phyloP scores from a whole-genome alignment of 2,329 filamentous ascomycete species.

The Xylariaceae sp. region DNA sequence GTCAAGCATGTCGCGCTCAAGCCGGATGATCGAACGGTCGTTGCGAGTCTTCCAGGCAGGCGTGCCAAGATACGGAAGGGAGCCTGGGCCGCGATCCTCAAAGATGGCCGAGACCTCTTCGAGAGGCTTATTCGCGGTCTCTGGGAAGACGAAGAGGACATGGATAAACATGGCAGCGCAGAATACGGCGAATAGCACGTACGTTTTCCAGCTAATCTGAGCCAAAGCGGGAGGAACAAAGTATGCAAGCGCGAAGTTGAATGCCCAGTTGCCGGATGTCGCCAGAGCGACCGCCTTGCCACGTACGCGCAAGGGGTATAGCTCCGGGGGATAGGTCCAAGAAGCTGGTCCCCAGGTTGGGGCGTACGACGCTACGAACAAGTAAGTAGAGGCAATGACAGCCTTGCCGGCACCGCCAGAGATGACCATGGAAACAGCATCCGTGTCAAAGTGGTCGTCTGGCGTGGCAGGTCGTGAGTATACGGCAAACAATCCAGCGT shows the following conservation, averaged over 20 bases:
- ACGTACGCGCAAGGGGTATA: constrained; percentile 42
- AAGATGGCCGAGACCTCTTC: constrained; percentile 51
- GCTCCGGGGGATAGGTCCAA: constrained; percentile 44
- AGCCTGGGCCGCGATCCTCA: constrained; percentile 32
- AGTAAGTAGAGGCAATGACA: constrained; percentile 63
- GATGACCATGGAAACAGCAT: constrained; percentile 43
- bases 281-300: constrained; percentile 51
- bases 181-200: constrained; percentile 50
- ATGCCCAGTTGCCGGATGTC: constrained; percentile 47
- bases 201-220: constrained; percentile 47
- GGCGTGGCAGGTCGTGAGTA: constrained; percentile 33
- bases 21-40: constrained; percentile 23
- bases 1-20: constrained; percentile 31
- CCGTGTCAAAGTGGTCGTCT: constrained; percentile 31
- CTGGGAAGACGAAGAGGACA: constrained; percentile 52
- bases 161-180: constrained; percentile 46
- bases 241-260: constrained; percentile 46
- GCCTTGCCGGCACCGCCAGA: constrained; percentile 47
- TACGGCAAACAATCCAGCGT: constrained; percentile 40
- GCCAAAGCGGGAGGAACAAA: constrained; percentile 43
- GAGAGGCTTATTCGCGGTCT: constrained; percentile 51
- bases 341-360: constrained; percentile 40
- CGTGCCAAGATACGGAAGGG: constrained; percentile 34
- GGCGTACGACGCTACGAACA: constrained; percentile 52
- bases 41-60: constrained; percentile 41